phyloP scores from a whole-genome alignment of 768 basidiomycete genomes.

The Pleurotus salmoneostramineus region DNA sequence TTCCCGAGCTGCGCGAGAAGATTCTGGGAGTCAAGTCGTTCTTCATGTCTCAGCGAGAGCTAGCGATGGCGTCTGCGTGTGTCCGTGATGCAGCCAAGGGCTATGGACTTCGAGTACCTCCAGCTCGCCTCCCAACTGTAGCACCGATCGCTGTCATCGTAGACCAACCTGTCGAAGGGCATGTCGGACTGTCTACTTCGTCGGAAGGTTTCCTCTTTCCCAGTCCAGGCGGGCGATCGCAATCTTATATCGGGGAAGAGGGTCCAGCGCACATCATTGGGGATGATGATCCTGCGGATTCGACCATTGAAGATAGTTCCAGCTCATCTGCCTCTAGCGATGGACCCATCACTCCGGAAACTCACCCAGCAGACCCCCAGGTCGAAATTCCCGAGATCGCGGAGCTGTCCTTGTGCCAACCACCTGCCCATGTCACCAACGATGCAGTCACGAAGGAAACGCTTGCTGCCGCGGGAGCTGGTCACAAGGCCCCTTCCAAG shows the following conservation, averaged over 20 bases:
- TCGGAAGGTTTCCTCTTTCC: slow-evolving; percentile 35
- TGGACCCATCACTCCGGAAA: slow-evolving; percentile 47
- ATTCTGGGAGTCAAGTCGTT: slow-evolving; percentile 57
- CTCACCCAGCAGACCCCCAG: slow-evolving; percentile 33
- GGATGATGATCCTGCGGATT: slow-evolving; percentile 14
- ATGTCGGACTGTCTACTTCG: slow-evolving; percentile 17
- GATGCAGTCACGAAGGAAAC: not conserved
- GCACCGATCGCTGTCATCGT: not conserved
- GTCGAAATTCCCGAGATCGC: slow-evolving; percentile 40
- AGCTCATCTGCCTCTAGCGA: slow-evolving; percentile 31
- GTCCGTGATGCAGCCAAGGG: slow-evolving; percentile 15
- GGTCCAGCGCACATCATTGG: not conserved
- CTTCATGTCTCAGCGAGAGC: slow-evolving; percentile 51
- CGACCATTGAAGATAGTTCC: slow-evolving; percentile 16
- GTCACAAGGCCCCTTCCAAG: slow-evolving; percentile 18
- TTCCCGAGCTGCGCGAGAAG: slow-evolving; percentile 54
- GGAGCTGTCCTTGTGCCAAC: slow-evolving; percentile 30
- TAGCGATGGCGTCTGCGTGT: slow-evolving; percentile 23
- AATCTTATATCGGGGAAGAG: not conserved
- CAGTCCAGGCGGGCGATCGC: slow-evolving; percentile 25
- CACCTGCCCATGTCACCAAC: slow-evolving; percentile 9
- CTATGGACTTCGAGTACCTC: slow-evolving; percentile 7
- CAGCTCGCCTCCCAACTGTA: not conserved
- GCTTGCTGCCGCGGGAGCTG: not conserved
- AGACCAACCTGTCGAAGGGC: not conserved